These are phyloP conservation scores for Talinum fruticosum DNA, from an alignment of 148 eudicot species.

Conservation along the genomic window DNA sequence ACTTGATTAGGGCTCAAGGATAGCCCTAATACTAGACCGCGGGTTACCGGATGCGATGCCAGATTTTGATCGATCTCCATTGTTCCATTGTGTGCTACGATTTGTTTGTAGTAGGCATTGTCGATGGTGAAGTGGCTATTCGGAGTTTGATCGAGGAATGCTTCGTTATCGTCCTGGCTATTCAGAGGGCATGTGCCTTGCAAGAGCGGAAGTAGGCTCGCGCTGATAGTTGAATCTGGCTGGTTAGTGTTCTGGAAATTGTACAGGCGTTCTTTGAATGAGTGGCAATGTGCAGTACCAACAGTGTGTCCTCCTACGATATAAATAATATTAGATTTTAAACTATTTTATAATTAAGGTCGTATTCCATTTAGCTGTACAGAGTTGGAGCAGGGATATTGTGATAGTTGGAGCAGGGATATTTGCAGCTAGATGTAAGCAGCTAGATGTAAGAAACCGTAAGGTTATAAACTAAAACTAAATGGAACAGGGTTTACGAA, in stretches of 20 bases:
- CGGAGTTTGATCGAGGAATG: constrained; percentile 41
- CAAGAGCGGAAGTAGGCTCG: neutral
- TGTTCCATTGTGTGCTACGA: constrained; percentile 20
- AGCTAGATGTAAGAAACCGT: too few species aligned
- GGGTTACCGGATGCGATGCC: constrained; percentile 35
- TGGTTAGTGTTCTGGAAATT: constrained; percentile 28
- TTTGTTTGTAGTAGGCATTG: constrained; percentile 37
- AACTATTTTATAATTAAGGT: too few species aligned
- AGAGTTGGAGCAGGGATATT: too few species aligned
- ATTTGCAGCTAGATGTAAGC: too few species aligned
- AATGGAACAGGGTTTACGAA: too few species aligned
- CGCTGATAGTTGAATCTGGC: neutral
- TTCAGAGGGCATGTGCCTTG: constrained; percentile 3
- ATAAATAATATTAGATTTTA: too few species aligned
- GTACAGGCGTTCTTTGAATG: constrained; percentile 40
- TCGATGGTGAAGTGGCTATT: constrained; percentile 32
- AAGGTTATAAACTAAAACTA: too few species aligned
- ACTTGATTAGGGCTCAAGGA: constrained; percentile 17
- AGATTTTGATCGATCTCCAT: constrained; percentile 45
- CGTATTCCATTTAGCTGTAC: too few species aligned
- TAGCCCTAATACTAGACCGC: constrained; percentile 14
- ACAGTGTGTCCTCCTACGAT: constrained; percentile 31
- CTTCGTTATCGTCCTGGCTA: neutral
- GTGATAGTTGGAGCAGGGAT: constrained; percentile 17
- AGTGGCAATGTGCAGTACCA: constrained; percentile 42